Conservation (phyloP, 2,329 filamentous ascomycete species). For the Mollisiaceae sp. region DNA sequence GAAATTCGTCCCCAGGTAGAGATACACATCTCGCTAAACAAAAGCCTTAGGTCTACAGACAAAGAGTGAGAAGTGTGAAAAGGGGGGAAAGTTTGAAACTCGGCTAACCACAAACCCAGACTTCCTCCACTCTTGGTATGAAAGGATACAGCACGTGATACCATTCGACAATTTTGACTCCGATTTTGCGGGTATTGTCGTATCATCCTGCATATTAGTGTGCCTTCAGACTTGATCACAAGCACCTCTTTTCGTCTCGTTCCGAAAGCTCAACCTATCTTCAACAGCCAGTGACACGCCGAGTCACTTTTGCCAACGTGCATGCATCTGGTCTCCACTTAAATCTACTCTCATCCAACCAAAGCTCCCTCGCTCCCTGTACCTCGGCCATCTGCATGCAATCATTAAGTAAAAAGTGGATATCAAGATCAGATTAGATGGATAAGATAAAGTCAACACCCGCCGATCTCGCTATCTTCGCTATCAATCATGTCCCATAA, state of each 20-base stretch:
- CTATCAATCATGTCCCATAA: neutral
- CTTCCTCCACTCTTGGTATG: neutral
- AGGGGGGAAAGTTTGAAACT: neutral
- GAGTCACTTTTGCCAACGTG: neutral
- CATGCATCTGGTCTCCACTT: neutral
- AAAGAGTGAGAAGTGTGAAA: neutral
- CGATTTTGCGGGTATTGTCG: neutral
- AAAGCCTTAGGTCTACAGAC: neutral
- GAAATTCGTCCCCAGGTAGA: neutral
- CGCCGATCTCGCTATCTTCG: slow-evolving; percentile 6
- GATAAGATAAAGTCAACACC: neutral
- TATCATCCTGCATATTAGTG: neutral
- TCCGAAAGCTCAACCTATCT: neutral
- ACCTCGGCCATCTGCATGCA: neutral
- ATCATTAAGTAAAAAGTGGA: neutral
- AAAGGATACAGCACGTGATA: neutral
- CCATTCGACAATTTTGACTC: neutral
- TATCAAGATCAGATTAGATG: slow-evolving; percentile 7
- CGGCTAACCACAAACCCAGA: neutral
- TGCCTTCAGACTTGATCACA: neutral
- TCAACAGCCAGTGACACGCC: neutral
- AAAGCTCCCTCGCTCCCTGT: neutral
- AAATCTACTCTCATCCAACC: neutral
- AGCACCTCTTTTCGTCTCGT: neutral
- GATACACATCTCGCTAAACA: neutral